A percentile compares a stretch with the other conserved stretches of the same genome.
These are phyloP conservation scores for Oenanthe javanica DNA, from an alignment of 140 eudicot species.

Conservation along the genomic window DNA sequence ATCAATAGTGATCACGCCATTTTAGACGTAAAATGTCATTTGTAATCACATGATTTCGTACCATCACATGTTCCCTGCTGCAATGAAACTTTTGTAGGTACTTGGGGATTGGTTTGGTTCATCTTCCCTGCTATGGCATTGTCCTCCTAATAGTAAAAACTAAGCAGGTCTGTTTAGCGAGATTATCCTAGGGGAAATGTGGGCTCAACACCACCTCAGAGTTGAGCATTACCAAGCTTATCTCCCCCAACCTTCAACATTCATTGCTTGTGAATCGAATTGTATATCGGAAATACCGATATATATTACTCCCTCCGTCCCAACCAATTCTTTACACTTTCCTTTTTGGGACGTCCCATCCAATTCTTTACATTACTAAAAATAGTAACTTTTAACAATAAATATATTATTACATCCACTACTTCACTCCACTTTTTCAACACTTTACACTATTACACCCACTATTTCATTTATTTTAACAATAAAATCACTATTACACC, in stretches of 20 bases:
- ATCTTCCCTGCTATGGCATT: slow-evolving; percentile 59
- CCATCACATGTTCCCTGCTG: background rate
- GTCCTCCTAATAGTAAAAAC: slow-evolving; percentile 40
- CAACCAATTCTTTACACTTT: too few relatives aligned
- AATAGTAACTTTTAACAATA: too few relatives aligned
- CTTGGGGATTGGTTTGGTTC: slow-evolving; percentile 54
- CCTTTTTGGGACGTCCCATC: too few relatives aligned
- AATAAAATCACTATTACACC: too few relatives aligned
- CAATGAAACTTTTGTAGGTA: slow-evolving; percentile 51
- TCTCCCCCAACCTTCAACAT: background rate
- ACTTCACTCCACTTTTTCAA: too few relatives aligned
- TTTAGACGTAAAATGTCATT: background rate
- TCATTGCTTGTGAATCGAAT: background rate
- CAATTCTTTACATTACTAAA: too few relatives aligned
- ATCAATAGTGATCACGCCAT: background rate
- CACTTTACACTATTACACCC: too few relatives aligned
- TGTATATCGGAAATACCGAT: background rate
- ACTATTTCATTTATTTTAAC: too few relatives aligned
- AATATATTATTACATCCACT: too few relatives aligned
- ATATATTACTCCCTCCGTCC: too few relatives aligned
- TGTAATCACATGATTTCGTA: background rate
- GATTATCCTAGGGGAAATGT: slow-evolving; percentile 17
- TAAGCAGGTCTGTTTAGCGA: slow-evolving; percentile 48
- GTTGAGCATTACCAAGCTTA: background rate
- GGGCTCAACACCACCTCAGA: background rate